phyloP scores from a whole-genome alignment of 768 basidiomycete genomes.

The Austroboletus eburneus region DNA sequence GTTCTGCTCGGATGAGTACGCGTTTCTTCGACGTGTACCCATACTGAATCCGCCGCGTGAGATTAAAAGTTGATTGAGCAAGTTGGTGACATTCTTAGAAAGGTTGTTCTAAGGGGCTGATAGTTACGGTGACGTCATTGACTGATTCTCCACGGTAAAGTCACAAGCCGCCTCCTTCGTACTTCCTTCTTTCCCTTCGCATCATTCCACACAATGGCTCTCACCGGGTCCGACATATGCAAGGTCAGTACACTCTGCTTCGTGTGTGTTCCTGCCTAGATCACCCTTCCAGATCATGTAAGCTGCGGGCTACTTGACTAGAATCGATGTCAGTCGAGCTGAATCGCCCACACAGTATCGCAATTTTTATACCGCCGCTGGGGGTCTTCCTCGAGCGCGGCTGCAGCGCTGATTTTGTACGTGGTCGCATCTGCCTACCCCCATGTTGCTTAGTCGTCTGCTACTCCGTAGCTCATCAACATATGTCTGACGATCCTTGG shows the following conservation, averaged over 20 bases:
- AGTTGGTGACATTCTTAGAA: too few relatives aligned
- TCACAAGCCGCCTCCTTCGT: not conserved
- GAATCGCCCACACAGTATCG: constrained; percentile 39
- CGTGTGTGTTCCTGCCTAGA: not conserved
- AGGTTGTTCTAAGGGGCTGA: too few relatives aligned
- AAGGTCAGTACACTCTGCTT: constrained; percentile 45
- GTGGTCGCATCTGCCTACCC: constrained; percentile 22
- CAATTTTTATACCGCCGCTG: constrained; percentile 75
- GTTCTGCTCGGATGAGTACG: too few relatives aligned
- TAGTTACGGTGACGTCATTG: constrained; percentile 27
- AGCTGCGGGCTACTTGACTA: constrained; percentile 1
- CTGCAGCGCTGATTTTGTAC: constrained; percentile 69
- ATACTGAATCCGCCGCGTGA: too few relatives aligned
- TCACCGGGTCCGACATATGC: constrained; percentile 73
- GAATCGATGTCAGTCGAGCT: constrained; percentile 9
- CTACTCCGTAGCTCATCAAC: constrained; percentile 53
- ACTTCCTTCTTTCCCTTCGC: not conserved
- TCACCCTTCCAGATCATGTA: constrained; percentile 41
- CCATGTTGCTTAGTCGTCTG: not conserved
- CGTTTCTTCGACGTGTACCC: too few relatives aligned
- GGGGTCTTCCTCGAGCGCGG: constrained; percentile 90
- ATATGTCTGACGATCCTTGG: constrained; percentile 75
- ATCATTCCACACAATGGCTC: constrained; percentile 46
- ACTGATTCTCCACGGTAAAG: constrained; percentile 8
- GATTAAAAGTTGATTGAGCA: too few relatives aligned